Base-by-base conservation (phyloP, 2,329 filamentous ascomycete genomes). In the Colletotrichum horii region DNA sequence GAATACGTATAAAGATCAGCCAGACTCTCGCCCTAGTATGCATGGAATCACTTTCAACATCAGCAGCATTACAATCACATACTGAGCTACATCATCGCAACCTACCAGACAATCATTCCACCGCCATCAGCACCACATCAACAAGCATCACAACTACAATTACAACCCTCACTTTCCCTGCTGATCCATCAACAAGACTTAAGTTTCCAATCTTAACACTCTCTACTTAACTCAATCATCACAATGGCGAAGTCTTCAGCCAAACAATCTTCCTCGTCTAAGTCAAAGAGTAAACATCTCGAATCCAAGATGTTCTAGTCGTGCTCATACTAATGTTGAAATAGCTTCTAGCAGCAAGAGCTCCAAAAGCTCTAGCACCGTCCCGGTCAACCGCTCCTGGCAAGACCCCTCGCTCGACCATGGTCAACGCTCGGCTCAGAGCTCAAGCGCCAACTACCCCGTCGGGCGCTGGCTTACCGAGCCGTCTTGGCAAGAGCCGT, bases 401-500 rank as follows among this genome's bases (percentile, higher is more conserved):
- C 72, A 75, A 48, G 43, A 72, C 55, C 62, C 62, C n/a, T 64
- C 70, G 34, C 26, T 75, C 16, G 64, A 68, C 7, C 70, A 32
- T 8, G n/a, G 56, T 58, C 73, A 68, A 16, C 16, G 62, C 8
- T 24, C 34, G 22, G 22, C 70, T 14, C 62, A 34, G 16, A 34
- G 66, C 32, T 58, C 55, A 1, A 58, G 32, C 62, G 34, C n/a
- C 12, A 68, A 14, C 28, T 64, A 73, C 22, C 56, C 56, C 6
- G 70, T 75, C 6, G 73, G 70, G 5, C 43, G 70, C 24, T 75
- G 73, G 73, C 30, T 75, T n/a, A 75, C 73, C 56, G 64, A 75
- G 26, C 73, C 73, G 28, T 64, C 64, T 24, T 72, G 70, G 64
- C 70, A 75, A 58, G 73, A 73, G 28, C 73, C 73, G 43, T 75